Conservation (phyloP, 495 filamentous ascomycete genomes). For the Beverwykella pulmonaria region DNA sequence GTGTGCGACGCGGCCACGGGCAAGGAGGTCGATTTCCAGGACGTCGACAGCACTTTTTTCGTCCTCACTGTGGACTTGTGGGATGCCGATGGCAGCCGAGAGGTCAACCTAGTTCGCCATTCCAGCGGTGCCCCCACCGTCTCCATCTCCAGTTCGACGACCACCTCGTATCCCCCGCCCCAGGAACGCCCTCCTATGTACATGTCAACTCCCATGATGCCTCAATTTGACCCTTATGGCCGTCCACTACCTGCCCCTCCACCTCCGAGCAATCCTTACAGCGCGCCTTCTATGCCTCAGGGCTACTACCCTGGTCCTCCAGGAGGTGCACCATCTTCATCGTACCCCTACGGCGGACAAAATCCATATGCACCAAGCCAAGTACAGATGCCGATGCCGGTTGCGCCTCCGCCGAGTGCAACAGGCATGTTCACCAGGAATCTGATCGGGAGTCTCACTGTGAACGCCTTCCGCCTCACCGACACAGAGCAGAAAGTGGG, state of each 20-base stretch:
- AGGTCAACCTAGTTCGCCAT: constrained; percentile 93
- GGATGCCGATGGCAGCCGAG: constrained; percentile 77
- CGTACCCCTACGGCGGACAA: not conserved
- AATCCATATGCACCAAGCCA: constrained; percentile 1
- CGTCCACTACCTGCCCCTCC: constrained; percentile 16
- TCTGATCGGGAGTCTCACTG: constrained; percentile 88
- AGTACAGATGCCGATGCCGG: constrained; percentile 41
- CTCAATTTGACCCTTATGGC: constrained; percentile 21
- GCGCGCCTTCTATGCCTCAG: not conserved
- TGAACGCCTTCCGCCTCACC: constrained; percentile 83
- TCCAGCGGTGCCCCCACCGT: constrained; percentile 71
- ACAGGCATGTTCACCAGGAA: constrained; percentile 96
- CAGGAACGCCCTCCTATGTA: constrained; percentile 29
- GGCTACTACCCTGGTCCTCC: constrained; percentile 8
- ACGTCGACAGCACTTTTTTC: constrained; percentile 84
- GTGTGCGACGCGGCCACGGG: constrained; percentile 77
- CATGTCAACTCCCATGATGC: constrained; percentile 2
- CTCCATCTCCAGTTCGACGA: constrained; percentile 82
- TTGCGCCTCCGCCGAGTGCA: constrained; percentile 52
- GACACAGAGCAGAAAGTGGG: constrained; percentile 83
- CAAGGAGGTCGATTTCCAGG: constrained; percentile 85
- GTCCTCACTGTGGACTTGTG: constrained; percentile 93
- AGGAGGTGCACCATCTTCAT: not conserved
- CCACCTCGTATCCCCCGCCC: constrained; percentile 71
- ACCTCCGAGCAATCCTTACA: not conserved